Evolutionary conservation across 169 alveolate species (phyloP), one percentile per base, ranked within the genome.

Genomic region (Plasmodium chabaudi): DNA sequence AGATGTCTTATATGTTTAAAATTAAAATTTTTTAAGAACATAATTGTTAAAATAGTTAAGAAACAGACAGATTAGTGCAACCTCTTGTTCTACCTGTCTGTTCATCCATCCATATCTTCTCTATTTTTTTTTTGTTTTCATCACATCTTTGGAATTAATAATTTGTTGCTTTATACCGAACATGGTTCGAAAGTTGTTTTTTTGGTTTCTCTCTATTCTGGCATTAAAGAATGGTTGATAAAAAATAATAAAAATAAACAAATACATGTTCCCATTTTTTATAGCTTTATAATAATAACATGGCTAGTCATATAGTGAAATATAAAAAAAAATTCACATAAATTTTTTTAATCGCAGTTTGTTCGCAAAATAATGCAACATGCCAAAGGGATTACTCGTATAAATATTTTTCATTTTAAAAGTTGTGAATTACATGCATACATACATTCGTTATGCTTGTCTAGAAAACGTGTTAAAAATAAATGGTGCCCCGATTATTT

Each of bases 331-430:
- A 34, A 34, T 3, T 34, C 42, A 21, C 56, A n/a, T 9, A 9
- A 17, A 46, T 70, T 27, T 55, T 70, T 27, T 55, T 46, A 44
- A 12, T 65, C 21, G 17, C 21, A 13, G 39, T 69, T 69, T 51
- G 4, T 21, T 55, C 90, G 15, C 56, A 82, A 67, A 69, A 53
- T n/a, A 27, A 21, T 7, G 5, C 71, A 23, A 46, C 23, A 23
- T 82, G 90, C 21, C 90, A 27, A 10, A 51, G 67, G 15, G 90
- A 82, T 23, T 82, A 67, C 23, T 65, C 90, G 90, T 82, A 82
- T 67, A 71, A 19, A 9, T 17, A 9, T 15, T 25, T n/a, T 34
- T 21, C 21, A 34, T 25, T 12, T 42, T 12, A 53, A 23, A 34
- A 3, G 0, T 34, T 2, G 5, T 34, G 7, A 34, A 4, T 34